Evolutionary conservation across 2,329 filamentous ascomycete genomes (phyloP), one percentile per base, ranked within the genome.

Genomic region (Mycosphaerella arachidis): DNA sequence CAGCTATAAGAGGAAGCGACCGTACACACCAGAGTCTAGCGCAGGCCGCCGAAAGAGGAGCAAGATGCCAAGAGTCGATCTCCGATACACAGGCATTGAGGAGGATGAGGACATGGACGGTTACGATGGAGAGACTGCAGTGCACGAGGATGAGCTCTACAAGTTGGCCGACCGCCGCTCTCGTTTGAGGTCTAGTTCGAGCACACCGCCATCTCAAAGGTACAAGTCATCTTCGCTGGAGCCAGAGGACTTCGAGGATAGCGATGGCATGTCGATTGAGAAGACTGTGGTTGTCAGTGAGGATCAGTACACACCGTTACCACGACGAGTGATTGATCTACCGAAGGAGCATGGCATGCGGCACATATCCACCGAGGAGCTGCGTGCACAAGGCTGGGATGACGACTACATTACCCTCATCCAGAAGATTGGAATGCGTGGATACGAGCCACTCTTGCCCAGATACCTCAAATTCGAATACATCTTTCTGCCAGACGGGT

Each of bases 361-460:
- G 35, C 61, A 67, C 52, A 60, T 72, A 30, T 58, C 63, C n/a
- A 60, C 62, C 20, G 61, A 63, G 12, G 65, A 70, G 40, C 57
- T 73, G 31, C 64, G 63, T 37, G 62, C 59, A 8, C 50, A 63
- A 55, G 77, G 79, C 48, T 86, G 81, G 80, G 74, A 77, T 3
- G 73, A 79, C 29, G 79, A 81, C 55, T 81, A 84, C 57, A 77
- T 80, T 45, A 77, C 78, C 35, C 72, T 86, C 2, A 81, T 81
- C 63, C 78, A 80, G 59, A 80, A 80, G 59, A 76, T 86, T 31
- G 77, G 77, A 6, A 78, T 81, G 73, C 81, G 83, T 46, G 83
- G 84, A 16, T 80, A 79, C 55, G 83, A 85, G 71, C 80, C 84
- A 9, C 70, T 86, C 1, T 68, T 86, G 12, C 81, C 82, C 1